These are phyloP conservation scores for Gentiana macrophylla DNA, from an alignment of 257 asterid genomes.

Conservation along the genomic window DNA sequence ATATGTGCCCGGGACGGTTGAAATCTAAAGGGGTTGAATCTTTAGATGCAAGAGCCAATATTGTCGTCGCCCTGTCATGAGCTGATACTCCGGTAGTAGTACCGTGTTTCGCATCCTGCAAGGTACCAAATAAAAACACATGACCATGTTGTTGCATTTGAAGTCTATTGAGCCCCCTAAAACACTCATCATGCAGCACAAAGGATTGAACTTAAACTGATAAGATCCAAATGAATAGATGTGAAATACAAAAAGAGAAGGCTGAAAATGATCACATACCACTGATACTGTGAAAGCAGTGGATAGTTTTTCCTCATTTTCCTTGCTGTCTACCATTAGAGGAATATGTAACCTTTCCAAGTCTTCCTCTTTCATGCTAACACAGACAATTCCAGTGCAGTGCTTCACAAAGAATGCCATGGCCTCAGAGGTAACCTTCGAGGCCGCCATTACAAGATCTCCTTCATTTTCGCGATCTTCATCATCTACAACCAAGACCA, in stretches of 20 bases:
- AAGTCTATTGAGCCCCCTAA: no score
- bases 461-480: constrained; percentile 25
- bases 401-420: constrained; percentile 17
- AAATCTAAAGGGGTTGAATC: constrained; percentile 18
- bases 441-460: constrained; percentile 22
- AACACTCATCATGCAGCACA: no score
- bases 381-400: constrained; percentile 22
- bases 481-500: constrained; percentile 24
- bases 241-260: no score
- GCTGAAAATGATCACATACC: constrained; percentile 12
- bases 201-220: no score
- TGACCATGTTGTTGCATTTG: no score
- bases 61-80: constrained; percentile 16
- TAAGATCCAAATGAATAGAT: no score
- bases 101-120: constrained; percentile 24
- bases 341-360: constrained; percentile 14
- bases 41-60: constrained; percentile 15
- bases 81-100: constrained; percentile 24
- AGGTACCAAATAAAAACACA: neutral
- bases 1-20: constrained; percentile 21
- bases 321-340: constrained; percentile 30
- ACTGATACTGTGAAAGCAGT: constrained; percentile 23
- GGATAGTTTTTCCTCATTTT: constrained; percentile 16
- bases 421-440: constrained; percentile 12
- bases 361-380: constrained; percentile 18